phyloP scores from a whole-genome alignment of 345 rosid genomes.

The Acer campestre region DNA sequence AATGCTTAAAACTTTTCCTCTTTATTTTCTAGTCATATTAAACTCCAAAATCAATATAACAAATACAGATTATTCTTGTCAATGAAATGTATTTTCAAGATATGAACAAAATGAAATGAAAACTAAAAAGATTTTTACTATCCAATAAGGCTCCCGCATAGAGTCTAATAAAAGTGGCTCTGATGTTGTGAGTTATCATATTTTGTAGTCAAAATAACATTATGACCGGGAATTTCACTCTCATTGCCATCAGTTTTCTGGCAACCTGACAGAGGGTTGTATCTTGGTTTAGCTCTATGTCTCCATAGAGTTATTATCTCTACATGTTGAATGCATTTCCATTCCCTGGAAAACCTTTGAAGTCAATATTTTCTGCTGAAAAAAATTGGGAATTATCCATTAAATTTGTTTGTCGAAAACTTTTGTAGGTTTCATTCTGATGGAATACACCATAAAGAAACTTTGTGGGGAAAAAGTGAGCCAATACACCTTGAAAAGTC shows the following conservation, averaged over 20 bases:
- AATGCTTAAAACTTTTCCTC: background rate
- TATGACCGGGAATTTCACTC: background rate
- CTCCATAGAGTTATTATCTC: too few relatives aligned
- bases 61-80: background rate
- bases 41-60: background rate
- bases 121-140: too few relatives aligned
- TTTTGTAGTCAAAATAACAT: too few relatives aligned
- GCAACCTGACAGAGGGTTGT: background rate
- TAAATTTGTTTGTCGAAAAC: constrained; percentile 13
- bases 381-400: background rate
- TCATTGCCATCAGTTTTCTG: background rate
- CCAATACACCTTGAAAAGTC: constrained; percentile 48
- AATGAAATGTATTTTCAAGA: background rate
- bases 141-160: too few relatives aligned
- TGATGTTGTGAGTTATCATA: too few relatives aligned
- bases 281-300: background rate
- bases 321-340: too few relatives aligned
- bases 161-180: too few relatives aligned
- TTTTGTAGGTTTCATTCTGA: constrained; percentile 70
- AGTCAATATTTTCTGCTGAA: background rate
- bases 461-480: constrained; percentile 47
- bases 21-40: background rate
- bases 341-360: background rate
- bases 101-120: background rate
- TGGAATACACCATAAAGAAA: constrained; percentile 50